These are phyloP conservation scores for Penicillium tannophilum DNA, from an alignment of 495 filamentous ascomycete species.

Conservation along the genomic window DNA sequence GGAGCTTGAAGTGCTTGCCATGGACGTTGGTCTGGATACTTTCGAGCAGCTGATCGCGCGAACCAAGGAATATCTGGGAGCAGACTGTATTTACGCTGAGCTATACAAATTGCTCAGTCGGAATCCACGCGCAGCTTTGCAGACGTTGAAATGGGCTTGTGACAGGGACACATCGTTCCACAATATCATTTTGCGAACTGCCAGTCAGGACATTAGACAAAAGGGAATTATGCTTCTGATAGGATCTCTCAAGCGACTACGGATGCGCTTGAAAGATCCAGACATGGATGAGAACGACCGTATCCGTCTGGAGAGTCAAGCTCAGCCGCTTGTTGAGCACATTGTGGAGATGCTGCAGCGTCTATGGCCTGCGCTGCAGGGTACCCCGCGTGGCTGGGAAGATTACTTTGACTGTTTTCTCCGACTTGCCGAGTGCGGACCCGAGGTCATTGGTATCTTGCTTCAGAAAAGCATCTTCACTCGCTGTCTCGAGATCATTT, in stretches of 20 bases:
- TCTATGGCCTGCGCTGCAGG: slow-evolving; percentile 57
- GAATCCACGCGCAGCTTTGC: slow-evolving; percentile 31
- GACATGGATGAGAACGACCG: slow-evolving; percentile 34
- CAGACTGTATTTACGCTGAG: slow-evolving; percentile 55
- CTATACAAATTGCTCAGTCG: slow-evolving; percentile 55
- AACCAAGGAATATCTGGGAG: slow-evolving; percentile 67
- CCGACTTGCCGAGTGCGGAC: slow-evolving; percentile 59
- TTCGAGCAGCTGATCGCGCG: slow-evolving; percentile 78
- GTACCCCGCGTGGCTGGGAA: slow-evolving; percentile 66
- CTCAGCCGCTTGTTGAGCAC: slow-evolving; percentile 49
- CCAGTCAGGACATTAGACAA: slow-evolving; percentile 61
- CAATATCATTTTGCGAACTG: slow-evolving; percentile 68
- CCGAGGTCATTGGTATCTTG: slow-evolving; percentile 53
- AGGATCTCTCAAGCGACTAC: slow-evolving; percentile 48
- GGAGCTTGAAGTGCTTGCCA: slow-evolving; percentile 57
- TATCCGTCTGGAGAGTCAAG: slow-evolving; percentile 32
- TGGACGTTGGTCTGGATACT: slow-evolving; percentile 71
- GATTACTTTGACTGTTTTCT: slow-evolving; percentile 76
- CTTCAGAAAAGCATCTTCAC: slow-evolving; percentile 58
- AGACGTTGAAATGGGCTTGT: slow-evolving; percentile 64
- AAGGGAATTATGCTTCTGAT: slow-evolving; percentile 59
- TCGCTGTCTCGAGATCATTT: slow-evolving; percentile 62
- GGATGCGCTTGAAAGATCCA: slow-evolving; percentile 45
- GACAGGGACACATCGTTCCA: slow-evolving; percentile 58
- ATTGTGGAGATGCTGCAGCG: slow-evolving; percentile 56